Evolutionary conservation across 352 stramenopile species (phyloP).

Genomic region (Thalassiosira pacifica): DNA sequence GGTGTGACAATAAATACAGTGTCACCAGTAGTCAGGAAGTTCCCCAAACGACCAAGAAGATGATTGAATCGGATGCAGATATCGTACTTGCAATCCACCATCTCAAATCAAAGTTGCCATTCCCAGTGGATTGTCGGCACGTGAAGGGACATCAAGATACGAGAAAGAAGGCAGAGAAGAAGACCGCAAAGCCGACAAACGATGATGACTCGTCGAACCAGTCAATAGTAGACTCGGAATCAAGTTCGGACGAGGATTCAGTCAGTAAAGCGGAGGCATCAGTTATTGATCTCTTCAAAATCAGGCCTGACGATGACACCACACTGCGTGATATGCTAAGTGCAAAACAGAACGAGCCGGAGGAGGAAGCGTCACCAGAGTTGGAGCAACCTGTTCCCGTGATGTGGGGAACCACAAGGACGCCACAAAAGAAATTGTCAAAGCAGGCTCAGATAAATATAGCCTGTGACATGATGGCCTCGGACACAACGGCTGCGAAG

Average conservation of each 20-base stretch:
- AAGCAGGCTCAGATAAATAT: background rate
- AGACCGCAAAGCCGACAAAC: background rate
- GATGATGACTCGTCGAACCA: too few relatives aligned
- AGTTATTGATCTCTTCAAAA: too few relatives aligned
- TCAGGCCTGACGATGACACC: too few relatives aligned
- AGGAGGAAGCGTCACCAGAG: too few relatives aligned
- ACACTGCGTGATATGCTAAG: too few relatives aligned
- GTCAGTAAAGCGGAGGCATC: too few relatives aligned
- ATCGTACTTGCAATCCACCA: slow-evolving; percentile 26
- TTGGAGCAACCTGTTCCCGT: too few relatives aligned
- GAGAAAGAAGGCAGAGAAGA: background rate
- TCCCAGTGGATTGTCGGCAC: background rate
- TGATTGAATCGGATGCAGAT: slow-evolving; percentile 19
- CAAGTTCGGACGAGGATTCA: background rate
- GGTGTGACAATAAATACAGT: slow-evolving; percentile 28
- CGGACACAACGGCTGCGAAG: background rate
- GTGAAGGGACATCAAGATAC: background rate
- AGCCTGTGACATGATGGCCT: background rate
- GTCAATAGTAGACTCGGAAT: background rate
- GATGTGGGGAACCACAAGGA: too few relatives aligned
- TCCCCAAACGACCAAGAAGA: background rate
- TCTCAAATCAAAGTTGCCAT: background rate
- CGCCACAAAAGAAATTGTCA: too few relatives aligned
- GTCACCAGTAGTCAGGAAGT: background rate
- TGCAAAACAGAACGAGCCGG: too few relatives aligned